Conservation (phyloP, 2,329 filamentous ascomycete species). For the Magnaporthiopsis incrustans region DNA sequence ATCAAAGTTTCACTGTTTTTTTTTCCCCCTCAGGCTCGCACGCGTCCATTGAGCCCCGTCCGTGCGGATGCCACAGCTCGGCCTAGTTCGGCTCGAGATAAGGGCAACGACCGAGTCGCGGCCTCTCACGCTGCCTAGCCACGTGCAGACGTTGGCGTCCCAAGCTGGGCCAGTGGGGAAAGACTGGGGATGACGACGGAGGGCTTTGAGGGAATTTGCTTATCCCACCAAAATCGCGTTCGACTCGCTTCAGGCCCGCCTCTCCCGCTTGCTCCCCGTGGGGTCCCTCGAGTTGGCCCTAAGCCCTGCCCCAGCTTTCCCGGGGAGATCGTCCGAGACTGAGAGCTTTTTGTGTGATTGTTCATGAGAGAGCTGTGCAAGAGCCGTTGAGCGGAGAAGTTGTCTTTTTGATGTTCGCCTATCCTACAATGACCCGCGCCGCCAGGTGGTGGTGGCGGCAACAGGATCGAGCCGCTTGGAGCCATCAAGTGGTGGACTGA, state of each 20-base stretch:
- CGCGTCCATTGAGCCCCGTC: no score
- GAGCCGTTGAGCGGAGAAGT: background rate
- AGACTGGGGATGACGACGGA: background rate
- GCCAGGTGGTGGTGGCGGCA: background rate
- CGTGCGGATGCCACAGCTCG: background rate
- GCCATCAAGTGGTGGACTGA: background rate
- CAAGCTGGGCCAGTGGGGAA: background rate
- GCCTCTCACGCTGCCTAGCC: background rate
- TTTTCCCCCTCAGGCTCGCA: background rate
- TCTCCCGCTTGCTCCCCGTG: background rate
- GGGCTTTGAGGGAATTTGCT: background rate
- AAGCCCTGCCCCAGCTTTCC: background rate
- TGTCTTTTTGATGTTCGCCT: background rate
- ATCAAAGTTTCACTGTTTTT: background rate
- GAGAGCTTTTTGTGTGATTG: background rate
- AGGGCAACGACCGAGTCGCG: background rate
- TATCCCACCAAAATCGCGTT: background rate
- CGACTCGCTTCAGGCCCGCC: background rate
- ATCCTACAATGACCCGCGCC: background rate
- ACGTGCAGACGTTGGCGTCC: background rate
- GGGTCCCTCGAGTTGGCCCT: background rate
- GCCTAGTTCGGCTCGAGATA: background rate
- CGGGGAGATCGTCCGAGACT: background rate
- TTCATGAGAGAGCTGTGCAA: background rate
- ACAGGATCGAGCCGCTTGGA: background rate